Base-by-base conservation (phyloP, 768 basidiomycete genomes). In the Leccinum sublutescens region DNA sequence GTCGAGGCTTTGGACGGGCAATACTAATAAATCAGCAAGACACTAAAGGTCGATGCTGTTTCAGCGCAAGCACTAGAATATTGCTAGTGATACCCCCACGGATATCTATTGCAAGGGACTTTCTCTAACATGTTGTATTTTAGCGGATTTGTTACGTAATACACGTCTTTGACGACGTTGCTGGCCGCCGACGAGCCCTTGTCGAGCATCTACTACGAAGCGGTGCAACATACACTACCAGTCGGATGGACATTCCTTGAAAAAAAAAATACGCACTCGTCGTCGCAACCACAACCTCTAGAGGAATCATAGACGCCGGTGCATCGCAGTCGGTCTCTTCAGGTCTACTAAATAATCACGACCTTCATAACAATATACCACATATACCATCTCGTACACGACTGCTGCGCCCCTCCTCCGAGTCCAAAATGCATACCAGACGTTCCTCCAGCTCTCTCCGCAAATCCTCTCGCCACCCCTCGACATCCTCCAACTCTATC, bases 381-480 rank as follows among this genome's bases (percentile, higher is more conserved):
- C 58, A 49, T 49, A 49, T 49, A 49, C 48, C 48, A 49, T 25
- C 21, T 31, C 60, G 6, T 40, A 61, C 53, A 27, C 56, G 48
- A 19, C 36, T 23, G 25, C 27, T 4, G 27, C 27, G 27, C 2
- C 21, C 43, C 34, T 34, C 34, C 12, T 34, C 34, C 12, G 0
- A 51, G 9, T 36, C 40, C 33, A 67, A 55, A 50, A 71, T 71
- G 70, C 71, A 73, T 54, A 50, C 54, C 25, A 71, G 67, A 64
- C 65, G 64, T 49, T 59, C 67, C 6, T 73, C 70, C 52, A 66
- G 38, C 43, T 63, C 71, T 25, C 71, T 65, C 25, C 70, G 69
- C 4, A 72, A 73, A 58, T 61, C 67, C 5, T 71, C 71, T 48
- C 71, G 71, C 63, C 71, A 71, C 62, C 55, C 65, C n/a, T 70